These are phyloP conservation scores for Colletotrichum sp. DNA, from an alignment of 2,329 filamentous ascomycete genomes.

Conservation along the genomic window DNA sequence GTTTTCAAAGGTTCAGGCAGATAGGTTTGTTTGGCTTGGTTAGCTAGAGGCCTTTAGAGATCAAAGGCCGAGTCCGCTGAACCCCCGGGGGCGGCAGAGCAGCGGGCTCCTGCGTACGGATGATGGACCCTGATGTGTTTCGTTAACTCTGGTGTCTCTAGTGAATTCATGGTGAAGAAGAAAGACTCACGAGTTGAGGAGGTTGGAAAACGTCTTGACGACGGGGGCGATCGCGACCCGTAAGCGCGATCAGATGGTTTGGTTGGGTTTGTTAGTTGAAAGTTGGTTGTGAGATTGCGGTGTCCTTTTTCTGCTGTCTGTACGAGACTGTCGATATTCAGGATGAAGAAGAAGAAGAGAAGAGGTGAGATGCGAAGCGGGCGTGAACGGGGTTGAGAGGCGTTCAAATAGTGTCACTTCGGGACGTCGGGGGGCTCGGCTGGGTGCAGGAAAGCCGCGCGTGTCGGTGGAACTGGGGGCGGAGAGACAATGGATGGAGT, in stretches of 20 bases:
- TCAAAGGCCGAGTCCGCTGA: conserved; percentile 68
- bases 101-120: conserved; percentile 95
- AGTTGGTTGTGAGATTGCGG: neutral
- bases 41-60: conserved; percentile 38
- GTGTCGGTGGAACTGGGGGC: neutral
- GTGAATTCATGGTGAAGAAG: too few species aligned
- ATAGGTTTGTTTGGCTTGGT: conserved; percentile 44
- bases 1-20: conserved; percentile 24
- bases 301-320: neutral
- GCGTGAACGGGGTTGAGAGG: neutral
- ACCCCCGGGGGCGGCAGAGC: conserved; percentile 86
- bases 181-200: conserved; percentile 88
- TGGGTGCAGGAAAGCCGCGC: neutral
- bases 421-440: neutral
- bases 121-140: conserved; percentile 75
- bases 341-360: neutral
- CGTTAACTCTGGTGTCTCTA: conserved; percentile 6
- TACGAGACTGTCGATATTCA: neutral
- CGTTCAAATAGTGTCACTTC: conserved; percentile 6
- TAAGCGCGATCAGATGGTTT: conserved; percentile 56
- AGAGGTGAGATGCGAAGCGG: neutral
- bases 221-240: conserved; percentile 63
- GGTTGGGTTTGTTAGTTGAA: neutral
- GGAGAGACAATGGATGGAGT: neutral
- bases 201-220: conserved; percentile 99